These are phyloP conservation scores for Misopates orontium DNA, from an alignment of 257 asterid genomes.

Conservation along the genomic window DNA sequence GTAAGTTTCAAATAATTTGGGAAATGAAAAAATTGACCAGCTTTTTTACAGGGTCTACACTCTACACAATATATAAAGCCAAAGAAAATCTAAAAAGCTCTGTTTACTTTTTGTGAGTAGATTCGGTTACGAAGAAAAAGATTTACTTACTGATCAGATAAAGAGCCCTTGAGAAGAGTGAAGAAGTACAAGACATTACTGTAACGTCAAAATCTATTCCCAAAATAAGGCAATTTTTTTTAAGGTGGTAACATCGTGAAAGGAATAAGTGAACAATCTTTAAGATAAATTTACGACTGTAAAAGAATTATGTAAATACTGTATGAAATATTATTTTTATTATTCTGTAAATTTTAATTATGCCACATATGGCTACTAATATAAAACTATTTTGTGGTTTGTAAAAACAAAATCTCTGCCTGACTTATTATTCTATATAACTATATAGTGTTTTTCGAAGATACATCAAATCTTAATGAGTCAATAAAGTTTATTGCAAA, in stretches of 20 bases:
- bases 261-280: too few relatives aligned
- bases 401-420: too few relatives aligned
- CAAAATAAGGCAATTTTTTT: neutral
- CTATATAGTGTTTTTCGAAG: too few relatives aligned
- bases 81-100: slow-evolving; percentile 19
- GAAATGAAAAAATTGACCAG: slow-evolving; percentile 15
- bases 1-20: neutral
- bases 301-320: too few relatives aligned
- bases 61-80: neutral
- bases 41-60: neutral
- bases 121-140: slow-evolving; percentile 15
- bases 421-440: too few relatives aligned
- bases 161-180: slow-evolving; percentile 2
- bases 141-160: neutral
- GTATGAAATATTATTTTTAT: too few relatives aligned
- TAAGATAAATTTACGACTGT: too few relatives aligned
- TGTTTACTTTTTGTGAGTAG: slow-evolving; percentile 20
- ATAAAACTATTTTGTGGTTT: too few relatives aligned
- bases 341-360: too few relatives aligned
- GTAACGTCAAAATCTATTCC: neutral
- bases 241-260: neutral
- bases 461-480: too few relatives aligned
- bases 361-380: too few relatives aligned
- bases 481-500: too few relatives aligned
- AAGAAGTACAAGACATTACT: neutral